Percentiles rank a stretch among this genome's conserved stretches.
These are phyloP conservation scores for Phytophthora pini DNA, from an alignment of 352 stramenopile genomes.

Conservation along the genomic window DNA sequence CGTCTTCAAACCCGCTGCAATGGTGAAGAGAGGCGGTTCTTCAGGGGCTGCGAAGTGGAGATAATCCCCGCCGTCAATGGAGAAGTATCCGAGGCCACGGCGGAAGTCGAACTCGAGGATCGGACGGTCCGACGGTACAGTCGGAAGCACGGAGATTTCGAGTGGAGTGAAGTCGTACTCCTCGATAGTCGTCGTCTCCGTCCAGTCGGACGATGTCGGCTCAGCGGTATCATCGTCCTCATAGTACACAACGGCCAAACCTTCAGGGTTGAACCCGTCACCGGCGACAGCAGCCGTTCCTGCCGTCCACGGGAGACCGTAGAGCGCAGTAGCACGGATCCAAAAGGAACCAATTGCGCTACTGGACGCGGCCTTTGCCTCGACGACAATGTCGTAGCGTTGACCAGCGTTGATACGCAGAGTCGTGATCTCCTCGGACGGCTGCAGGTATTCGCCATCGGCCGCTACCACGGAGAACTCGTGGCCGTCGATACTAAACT, in stretches of 20 bases:
- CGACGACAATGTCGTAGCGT: conserved; percentile 37
- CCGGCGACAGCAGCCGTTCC: conserved; percentile 13
- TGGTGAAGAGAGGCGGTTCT: conserved; percentile 42
- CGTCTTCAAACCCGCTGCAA: conserved; percentile 30
- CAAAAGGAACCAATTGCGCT: conserved; percentile 26
- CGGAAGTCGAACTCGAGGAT: conserved; percentile 36
- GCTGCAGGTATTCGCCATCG: conserved; percentile 32
- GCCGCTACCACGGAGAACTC: conserved; percentile 36
- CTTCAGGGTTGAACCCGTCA: conserved; percentile 34
- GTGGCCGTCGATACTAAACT: conserved; percentile 45
- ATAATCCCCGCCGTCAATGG: conserved; percentile 26
- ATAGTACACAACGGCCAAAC: conserved; percentile 30
- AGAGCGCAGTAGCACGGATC: conserved; percentile 29
- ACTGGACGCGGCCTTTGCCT: conserved; percentile 19
- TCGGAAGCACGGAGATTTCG: conserved; percentile 6
- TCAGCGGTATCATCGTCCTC: conserved; percentile 10
- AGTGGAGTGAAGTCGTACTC: conserved; percentile 37
- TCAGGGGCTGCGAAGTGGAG: conserved; percentile 18
- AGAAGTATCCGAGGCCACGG: conserved; percentile 23
- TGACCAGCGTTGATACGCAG: conserved; percentile 40
- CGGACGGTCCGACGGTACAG: conserved; percentile 21
- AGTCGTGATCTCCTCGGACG: conserved; percentile 34
- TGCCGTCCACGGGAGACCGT: conserved; percentile 35
- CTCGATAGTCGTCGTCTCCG: conserved; percentile 19
- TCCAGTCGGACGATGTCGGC: conserved; percentile 25